Evolutionary conservation across 1,139 yeast genomes (phyloP), one percentile per base, ranked within the genome.

Genomic region (Zygosaccharomyces pseudobailii): DNA sequence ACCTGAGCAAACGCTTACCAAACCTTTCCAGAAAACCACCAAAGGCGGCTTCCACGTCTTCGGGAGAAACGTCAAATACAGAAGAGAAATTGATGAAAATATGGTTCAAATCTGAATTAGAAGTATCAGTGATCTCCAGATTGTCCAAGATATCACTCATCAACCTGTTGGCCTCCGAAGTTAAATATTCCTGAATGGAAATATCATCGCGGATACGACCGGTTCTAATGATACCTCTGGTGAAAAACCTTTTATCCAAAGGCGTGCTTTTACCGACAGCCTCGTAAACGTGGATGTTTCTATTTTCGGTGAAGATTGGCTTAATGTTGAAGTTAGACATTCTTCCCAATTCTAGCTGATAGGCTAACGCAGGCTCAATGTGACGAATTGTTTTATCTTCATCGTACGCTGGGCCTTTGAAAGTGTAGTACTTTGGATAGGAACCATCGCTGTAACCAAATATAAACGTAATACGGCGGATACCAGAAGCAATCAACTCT

Each of bases 11-110:
- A 69, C 97, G 81, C 73, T 97, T 82, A 54, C 98, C 98, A 58
- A 92, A 92, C 71, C 98, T 83, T 71, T 92, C 97, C 72, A 94
- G 77, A 81, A 92, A 92, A 21, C 96, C 94, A 53, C 96, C 97
- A 69, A 92, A 89, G 7, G 98, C 97, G 53, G 92, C 90, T 71
- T 90, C 97, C 54, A 92, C 97, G 71, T 92, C 97, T 61, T 85
- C 88, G 42, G 97, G 97, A 49, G 87, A 81, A 50, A 92, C 86
- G 58, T 89, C 89, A 75, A 94, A 92, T 31, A 87, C 92, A 53
- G 96, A 95, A 42, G 96, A 85, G 70, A 92, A 92, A 72, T 92
- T 90, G 69, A 92, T 90, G 72, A 92, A 94, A 56, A 92, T 92
- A 66, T 92, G 97, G 71, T 92, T 92, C 74, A 92, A 76, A 69